Base-by-base conservation (phyloP, 1,284 basidiomycete species). In the Xerocomus nothofagi region DNA sequence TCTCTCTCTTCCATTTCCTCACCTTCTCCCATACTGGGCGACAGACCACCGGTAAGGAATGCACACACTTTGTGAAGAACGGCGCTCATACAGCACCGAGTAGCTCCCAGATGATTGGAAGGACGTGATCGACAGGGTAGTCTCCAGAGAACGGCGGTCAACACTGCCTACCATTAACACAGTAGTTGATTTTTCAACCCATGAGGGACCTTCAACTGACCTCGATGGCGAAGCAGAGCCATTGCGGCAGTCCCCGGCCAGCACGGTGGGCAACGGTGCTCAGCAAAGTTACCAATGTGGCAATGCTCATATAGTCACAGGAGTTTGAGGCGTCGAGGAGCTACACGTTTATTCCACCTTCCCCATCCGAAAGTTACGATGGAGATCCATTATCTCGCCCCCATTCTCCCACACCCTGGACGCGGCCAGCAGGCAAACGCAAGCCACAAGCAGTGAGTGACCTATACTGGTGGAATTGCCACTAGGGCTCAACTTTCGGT, bases 91-190 rank as follows among this genome's bases (percentile, higher is more conserved):
- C 53, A n/a, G 27, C 12, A 26, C 39, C 39, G 47, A 58, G 52
- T 55, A 82, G 79, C 67, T 80, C 31, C 80, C 81, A 5, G 63
- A 68, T 23, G 74, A 82, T 56, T 79, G 77, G 77, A 71, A 73
- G 33, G 70, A 75, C 57, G 66, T 70, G 44, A 73, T 81, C 42
- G 71, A 71, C 49, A 69, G 65, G 49, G 67, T 69, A 23, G 56
- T 68, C 44, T 65, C 63, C 42, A 61, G 59, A 50, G 68, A 72
- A 46, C 61, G 58, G 51, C 60, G 56, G 53, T 66, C 66, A 40
- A 63, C 62, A 41, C 47, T 70, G 50, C 67, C 70, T 12, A 60
- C 68, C 37, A 71, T 70, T 55, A 69, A 68, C 52, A 71, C 66
- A 34, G 59, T 69, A 49, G 68, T 71, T 54, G 68, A 70, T 53